Evolutionary conservation across 179 eudicot species (phyloP).

Genomic region (Carnegiea gigantea): DNA sequence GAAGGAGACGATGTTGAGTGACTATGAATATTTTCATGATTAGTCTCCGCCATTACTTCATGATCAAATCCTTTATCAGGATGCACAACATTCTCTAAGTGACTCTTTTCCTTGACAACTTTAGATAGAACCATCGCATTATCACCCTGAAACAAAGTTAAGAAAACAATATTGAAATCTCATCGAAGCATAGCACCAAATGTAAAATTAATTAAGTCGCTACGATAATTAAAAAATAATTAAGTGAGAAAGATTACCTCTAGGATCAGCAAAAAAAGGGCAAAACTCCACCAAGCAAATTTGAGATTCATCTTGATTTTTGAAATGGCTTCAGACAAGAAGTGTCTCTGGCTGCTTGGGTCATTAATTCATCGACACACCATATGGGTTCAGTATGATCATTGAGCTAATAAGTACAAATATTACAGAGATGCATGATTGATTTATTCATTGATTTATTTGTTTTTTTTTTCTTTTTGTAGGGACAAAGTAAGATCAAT

Average conservation of each 20-base stretch:
- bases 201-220: too few relatives aligned
- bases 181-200: too few relatives aligned
- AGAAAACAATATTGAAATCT: too few relatives aligned
- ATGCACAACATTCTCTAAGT: background rate
- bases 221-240: background rate
- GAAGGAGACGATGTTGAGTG: background rate
- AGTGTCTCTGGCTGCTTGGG: background rate
- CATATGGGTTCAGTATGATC: background rate
- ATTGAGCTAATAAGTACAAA: background rate
- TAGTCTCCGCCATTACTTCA: background rate
- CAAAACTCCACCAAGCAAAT: background rate
- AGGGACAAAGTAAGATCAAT: background rate
- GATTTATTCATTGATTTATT: background rate
- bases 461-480: background rate
- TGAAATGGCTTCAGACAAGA: background rate
- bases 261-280: background rate
- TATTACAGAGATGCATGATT: background rate
- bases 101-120: background rate
- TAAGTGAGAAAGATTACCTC: constrained; percentile 8
- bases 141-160: background rate
- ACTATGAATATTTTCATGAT: background rate
- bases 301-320: constrained; percentile 17
- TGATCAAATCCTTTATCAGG: background rate
- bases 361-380: background rate
- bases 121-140: background rate